Evolutionary conservation across 257 asterid species (phyloP), one percentile per base, ranked within the genome.

Genomic region (Henckelia pumila): DNA sequence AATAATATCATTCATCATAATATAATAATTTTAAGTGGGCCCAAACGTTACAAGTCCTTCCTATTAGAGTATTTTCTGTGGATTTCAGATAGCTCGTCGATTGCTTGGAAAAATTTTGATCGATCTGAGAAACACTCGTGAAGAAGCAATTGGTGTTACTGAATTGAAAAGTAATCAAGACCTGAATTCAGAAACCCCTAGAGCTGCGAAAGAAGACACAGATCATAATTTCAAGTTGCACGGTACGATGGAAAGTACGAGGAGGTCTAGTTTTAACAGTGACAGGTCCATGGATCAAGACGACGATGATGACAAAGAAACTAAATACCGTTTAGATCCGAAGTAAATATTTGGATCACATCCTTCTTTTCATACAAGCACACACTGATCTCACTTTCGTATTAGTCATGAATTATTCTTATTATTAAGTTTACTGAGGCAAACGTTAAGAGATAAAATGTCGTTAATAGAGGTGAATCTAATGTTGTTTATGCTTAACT

Each of bases 261-360:
- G 96, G 78, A 84, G 95, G 81, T 67, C 89, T 75, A 94, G 97
- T 81, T 91, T 94, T 81, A 80, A 75, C 17, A 76, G 91, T 84
- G 98, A 94, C 44, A 85, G 78, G 78, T 83, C 97, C 30, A 76
- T 90, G 87, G 95, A 86, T 76, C 91, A 82, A 80, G 91, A 85
- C 2, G 98, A 91, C 1, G 96, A 89, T n/a, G 98, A 89, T 53
- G 96, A 83, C 80, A 88, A 89, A 82, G 96, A 91, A 81, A 81
- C 89, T 10, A 84, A 91, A 76, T 91, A 91, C 78, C 98, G 98
- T 47, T 75, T 91, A 75, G 98, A 91, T 79, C 98, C 96, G 64
- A 85, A 91, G 98, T 91, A 84, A 74, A 22, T 61, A 62, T 61
- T 53, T 22, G 16, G 59, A 52, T 40, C 6, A 4, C 47, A 11